Evolutionary conservation across 2,329 filamentous ascomycete species (phyloP), one percentile per base, ranked within the genome.

Genomic region (Zarea fungicola): DNA sequence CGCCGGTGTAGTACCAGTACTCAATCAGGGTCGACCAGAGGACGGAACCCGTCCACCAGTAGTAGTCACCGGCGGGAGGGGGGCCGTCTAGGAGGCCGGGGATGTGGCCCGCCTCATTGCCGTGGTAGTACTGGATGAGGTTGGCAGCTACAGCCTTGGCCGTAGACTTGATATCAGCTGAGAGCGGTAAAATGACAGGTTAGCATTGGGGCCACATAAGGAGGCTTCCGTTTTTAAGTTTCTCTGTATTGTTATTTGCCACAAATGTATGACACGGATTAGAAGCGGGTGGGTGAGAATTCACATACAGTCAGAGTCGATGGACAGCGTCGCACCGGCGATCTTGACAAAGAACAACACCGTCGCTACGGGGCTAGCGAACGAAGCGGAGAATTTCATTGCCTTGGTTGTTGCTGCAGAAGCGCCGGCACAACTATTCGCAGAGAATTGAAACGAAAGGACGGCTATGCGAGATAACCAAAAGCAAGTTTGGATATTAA

Each of bases 31-130:
- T 76, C 42, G 81, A 77, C 59, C 85, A 84, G 71, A 87, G 73
- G 34, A 78, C 75, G 11, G 80, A 77, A 0, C 78, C 77, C 62
- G 85, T 81, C 83, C 82, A 87, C 82, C 69, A 86, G 70, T 84
- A 84, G 63, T 81, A 82, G 55, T 74, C 70, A 55, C 73, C 74
- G 54, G 44, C 60, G 63, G 31, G 70, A 14, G 74, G 73, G 49
- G 74, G 74, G 0, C 73, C 73, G 10, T 73, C 72, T 14, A 76
- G 62, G 53, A 50, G 26, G 18, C 46, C 49, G 18, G 49, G 52
- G 10, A 39, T 47, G 22, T 23, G n/a, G 25, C 52, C 52, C 8
- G 40, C 11, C 28, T 34, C 29, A 35, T 52, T 36, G 23, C 49
- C 49, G 11, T 52, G 31, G 50, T 52, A 54, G 40, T 52, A 45